Conservation (phyloP, 2,329 filamentous ascomycete species). For the Paraphoma sp. region DNA sequence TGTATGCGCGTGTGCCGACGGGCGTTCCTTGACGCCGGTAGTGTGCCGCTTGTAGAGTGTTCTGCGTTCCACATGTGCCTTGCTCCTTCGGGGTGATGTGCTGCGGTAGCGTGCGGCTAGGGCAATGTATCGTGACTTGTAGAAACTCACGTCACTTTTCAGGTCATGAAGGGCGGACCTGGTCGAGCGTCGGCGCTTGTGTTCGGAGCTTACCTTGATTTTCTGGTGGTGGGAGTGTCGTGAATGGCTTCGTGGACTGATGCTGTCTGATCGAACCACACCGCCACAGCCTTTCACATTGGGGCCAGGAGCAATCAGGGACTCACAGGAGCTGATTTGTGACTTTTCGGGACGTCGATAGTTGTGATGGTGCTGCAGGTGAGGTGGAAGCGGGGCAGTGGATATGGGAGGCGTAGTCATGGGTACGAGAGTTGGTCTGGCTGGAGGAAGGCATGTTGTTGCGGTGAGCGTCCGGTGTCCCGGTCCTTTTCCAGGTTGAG, state of each 20-base stretch:
- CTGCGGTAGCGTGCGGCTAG: constrained; percentile 14
- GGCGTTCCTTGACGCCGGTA: background rate
- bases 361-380: constrained; percentile 31
- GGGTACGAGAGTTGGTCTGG: constrained; percentile 27
- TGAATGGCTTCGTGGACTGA: constrained; percentile 22
- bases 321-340: constrained; percentile 20
- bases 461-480: constrained; percentile 11
- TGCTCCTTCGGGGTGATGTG: background rate
- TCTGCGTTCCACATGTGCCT: constrained; percentile 14
- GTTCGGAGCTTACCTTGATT: background rate
- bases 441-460: constrained; percentile 13
- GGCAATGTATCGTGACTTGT: constrained; percentile 18
- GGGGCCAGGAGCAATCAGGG: constrained; percentile 11
- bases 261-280: constrained; percentile 26
- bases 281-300: constrained; percentile 38
- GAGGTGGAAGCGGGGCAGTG: constrained; percentile 26
- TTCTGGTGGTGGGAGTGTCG: constrained; percentile 5
- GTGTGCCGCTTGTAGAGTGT: constrained; percentile 15
- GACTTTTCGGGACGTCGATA: constrained; percentile 19
- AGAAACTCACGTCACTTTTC: constrained; percentile 18
- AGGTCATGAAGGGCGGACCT: constrained; percentile 10
- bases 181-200: constrained; percentile 8
- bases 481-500: constrained; percentile 11
- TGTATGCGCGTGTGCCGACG: background rate
- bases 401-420: constrained; percentile 27